Conservation (phyloP, 1,284 basidiomycete genomes). For the Schizophyllum amplum region DNA sequence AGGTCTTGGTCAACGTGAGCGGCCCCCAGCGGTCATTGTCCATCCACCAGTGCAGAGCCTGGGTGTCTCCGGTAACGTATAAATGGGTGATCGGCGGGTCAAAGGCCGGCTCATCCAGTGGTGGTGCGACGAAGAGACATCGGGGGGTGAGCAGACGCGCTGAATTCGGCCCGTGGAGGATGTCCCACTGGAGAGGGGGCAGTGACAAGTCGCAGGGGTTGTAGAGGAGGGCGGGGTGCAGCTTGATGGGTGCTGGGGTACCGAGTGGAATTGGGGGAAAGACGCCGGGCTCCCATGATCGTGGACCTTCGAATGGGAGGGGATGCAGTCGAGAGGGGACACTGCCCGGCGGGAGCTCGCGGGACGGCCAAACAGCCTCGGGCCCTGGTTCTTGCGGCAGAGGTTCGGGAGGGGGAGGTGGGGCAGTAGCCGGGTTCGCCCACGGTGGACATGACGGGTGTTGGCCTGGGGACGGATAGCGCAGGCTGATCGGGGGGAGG, state of each 20-base stretch:
- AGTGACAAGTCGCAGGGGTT: constrained; percentile 22
- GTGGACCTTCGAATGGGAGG: constrained; percentile 40
- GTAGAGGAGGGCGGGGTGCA: constrained; percentile 23
- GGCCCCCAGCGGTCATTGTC: constrained; percentile 23
- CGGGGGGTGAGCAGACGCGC: constrained; percentile 22
- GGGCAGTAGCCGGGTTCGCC: not conserved
- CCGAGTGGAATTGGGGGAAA: constrained; percentile 22
- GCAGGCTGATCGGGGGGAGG: not conserved
- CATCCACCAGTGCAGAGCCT: constrained; percentile 25
- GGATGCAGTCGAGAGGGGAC: not conserved
- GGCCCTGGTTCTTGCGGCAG: not conserved
- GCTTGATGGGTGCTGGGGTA: constrained; percentile 20
- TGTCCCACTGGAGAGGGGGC: constrained; percentile 28
- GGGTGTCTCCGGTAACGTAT: constrained; percentile 23
- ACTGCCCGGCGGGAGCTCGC: not conserved
- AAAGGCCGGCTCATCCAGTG: constrained; percentile 18
- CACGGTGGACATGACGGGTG: not conserved
- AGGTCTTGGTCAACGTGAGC: constrained; percentile 17
- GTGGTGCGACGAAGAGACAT: constrained; percentile 13
- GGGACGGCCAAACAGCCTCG: not conserved
- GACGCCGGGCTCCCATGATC: constrained; percentile 19
- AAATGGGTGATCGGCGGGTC: constrained; percentile 18
- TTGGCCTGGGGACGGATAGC: not conserved
- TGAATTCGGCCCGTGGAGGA: constrained; percentile 23
- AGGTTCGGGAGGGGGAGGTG: not conserved